Conservation (phyloP, 2,329 filamentous ascomycete species). For the Cyphellophora attinorum region DNA sequence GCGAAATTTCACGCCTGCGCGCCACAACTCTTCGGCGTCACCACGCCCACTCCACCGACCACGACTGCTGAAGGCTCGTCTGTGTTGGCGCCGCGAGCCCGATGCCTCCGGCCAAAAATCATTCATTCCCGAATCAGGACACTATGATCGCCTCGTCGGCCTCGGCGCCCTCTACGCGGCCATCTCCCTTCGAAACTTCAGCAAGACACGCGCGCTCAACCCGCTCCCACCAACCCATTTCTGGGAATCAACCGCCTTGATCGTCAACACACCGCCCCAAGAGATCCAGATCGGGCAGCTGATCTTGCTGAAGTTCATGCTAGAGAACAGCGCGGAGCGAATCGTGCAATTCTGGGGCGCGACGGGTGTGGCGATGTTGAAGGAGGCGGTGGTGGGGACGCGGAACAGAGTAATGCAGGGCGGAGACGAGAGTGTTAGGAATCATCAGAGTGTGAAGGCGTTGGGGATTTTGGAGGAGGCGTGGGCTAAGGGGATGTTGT, state of each 20-base stretch:
- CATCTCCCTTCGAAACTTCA: constrained; percentile 73
- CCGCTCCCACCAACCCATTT: constrained; percentile 72
- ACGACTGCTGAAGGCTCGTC: constrained; percentile 53
- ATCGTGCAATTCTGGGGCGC: constrained; percentile 76
- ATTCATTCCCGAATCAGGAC: constrained; percentile 60
- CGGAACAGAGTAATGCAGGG: no score
- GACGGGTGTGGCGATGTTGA: constrained; percentile 61
- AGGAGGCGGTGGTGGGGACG: constrained; percentile 59
- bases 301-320: constrained; percentile 60
- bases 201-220: constrained; percentile 54
- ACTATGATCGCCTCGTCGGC: constrained; percentile 74
- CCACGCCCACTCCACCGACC: constrained; percentile 61
- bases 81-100: constrained; percentile 63
- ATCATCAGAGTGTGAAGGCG: not conserved
- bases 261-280: constrained; percentile 62
- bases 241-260: constrained; percentile 68
- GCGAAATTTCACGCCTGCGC: constrained; percentile 75
- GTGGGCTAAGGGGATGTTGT: not conserved
- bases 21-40: constrained; percentile 76
- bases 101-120: constrained; percentile 25
- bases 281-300: constrained; percentile 66
- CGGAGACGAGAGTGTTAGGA: not conserved
- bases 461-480: not conserved
- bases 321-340: constrained; percentile 57
- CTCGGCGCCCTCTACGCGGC: constrained; percentile 77